Evolutionary conservation across 2,329 filamentous ascomycete genomes (phyloP), one percentile per base, ranked within the genome.

Genomic region (Paraconiothyrium sp.): DNA sequence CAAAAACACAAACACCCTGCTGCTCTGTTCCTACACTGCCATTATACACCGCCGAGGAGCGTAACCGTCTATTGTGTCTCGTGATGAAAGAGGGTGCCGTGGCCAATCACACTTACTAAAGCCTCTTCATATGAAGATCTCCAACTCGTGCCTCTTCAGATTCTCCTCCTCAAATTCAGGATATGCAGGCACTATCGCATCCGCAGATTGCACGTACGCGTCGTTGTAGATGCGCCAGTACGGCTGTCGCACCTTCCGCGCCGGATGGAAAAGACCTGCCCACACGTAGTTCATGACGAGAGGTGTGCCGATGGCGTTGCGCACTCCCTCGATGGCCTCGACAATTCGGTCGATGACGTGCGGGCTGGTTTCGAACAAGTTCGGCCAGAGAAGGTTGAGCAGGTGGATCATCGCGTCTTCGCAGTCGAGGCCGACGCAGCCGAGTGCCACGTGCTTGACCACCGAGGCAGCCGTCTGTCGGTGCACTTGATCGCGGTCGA

Each of bases 201-300:
- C 95, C 20, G 94, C 94, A 35, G 87, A 89, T 76, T 97, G 92
- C 51, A 98, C 94, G 76, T 99, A 99, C 3, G 94, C 93, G 78
- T 97, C 93, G 73, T 99, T 99, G 82, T 97, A 97, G 47, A 99
- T 83, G 61, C 95, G 86, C 94, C 95, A 99, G 82, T 98, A 99
- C 22, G 96, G 95, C 66, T 89, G 90, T 63, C 95, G 88, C 57
- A 99, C 95, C 82, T 98, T 98, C 65, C 95, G 88, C 3, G 95
- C 95, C 0, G 95, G 94, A 77, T 99, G 96, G 85, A 99, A 99
- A 20, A 99, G 84, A 20, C 95, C 95, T 0, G 95, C 94, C 94
- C 94, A 98, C 62, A 98, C 90, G 78, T 99, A 99, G 82, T 99
- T 99, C 86, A 99, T 91, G 39, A 97, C 92, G 24, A 96, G 83